phyloP scores from a whole-genome alignment of 1,284 basidiomycete genomes.

The Apiotrichum brassicae region DNA sequence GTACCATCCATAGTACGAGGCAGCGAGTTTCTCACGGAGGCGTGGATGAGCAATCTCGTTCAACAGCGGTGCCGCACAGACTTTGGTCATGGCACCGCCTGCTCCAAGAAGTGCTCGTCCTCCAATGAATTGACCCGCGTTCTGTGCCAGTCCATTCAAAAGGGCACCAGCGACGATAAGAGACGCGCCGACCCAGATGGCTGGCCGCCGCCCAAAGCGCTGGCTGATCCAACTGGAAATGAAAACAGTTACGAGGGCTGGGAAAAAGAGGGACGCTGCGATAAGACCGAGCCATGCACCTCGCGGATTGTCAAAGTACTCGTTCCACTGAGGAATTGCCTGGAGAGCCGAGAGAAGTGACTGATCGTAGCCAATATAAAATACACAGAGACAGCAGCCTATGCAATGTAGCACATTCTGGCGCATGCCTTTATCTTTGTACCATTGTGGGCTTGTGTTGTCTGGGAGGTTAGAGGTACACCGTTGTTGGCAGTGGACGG shows the following conservation, averaged over 20 bases:
- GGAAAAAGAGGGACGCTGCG: conserved; percentile 26
- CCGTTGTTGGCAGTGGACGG: too few relatives aligned
- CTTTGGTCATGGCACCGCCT: conserved; percentile 27
- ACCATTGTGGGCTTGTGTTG: conserved; percentile 15
- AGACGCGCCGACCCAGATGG: conserved; percentile 22
- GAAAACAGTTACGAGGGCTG: conserved; percentile 23
- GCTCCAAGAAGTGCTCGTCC: conserved; percentile 24
- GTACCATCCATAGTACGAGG: conserved; percentile 19
- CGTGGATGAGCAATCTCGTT: conserved; percentile 25
- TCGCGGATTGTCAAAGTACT: conserved; percentile 23
- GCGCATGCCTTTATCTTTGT: conserved; percentile 12
- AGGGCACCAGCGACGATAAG: conserved; percentile 21
- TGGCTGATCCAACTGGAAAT: conserved; percentile 18
- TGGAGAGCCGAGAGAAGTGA: conserved; percentile 16
- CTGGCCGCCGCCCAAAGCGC: conserved; percentile 20
- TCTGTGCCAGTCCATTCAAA: conserved; percentile 15
- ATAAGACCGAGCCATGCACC: conserved; percentile 23
- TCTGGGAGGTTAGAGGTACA: not conserved
- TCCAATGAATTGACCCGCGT: conserved; percentile 18
- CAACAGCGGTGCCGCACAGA: conserved; percentile 21
- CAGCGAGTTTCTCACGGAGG: conserved; percentile 12
- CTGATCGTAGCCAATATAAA: conserved; percentile 25
- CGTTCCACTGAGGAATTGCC: conserved; percentile 22
- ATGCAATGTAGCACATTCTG: conserved; percentile 15
- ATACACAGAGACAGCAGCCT: conserved; percentile 16